Percentiles rank a stretch among this genome's conserved stretches.
Evolutionary conservation across 1,284 basidiomycete genomes (phyloP).

Genomic region (Fomitopsis betulina): DNA sequence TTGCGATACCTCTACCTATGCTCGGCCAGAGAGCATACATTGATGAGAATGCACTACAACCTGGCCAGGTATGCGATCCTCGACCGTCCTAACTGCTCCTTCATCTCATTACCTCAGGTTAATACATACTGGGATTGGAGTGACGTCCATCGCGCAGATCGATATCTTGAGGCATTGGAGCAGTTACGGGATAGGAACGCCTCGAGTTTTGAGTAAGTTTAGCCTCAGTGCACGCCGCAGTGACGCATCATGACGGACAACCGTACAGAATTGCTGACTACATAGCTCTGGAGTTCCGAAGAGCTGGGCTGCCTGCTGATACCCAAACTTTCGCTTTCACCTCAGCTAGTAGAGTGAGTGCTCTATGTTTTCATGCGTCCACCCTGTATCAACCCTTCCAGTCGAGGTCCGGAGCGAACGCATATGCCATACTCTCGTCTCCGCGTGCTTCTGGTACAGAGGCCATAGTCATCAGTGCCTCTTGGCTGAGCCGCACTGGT

Average conservation of each 20-base stretch:
- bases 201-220: slow-evolving; percentile 64
- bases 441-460: slow-evolving; percentile 89
- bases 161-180: slow-evolving; percentile 69
- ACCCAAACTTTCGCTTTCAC: slow-evolving; percentile 65
- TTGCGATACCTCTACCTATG: slow-evolving; percentile 58
- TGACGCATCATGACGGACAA: neutral
- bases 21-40: slow-evolving; percentile 75
- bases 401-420: slow-evolving; percentile 59
- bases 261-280: slow-evolving; percentile 62
- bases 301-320: slow-evolving; percentile 65
- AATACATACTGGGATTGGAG: slow-evolving; percentile 86
- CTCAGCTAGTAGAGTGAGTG: slow-evolving; percentile 41
- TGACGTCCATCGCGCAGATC: slow-evolving; percentile 82
- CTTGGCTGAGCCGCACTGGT: slow-evolving; percentile 72
- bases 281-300: slow-evolving; percentile 48
- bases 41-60: slow-evolving; percentile 92
- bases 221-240: neutral
- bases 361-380: neutral
- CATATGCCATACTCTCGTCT: slow-evolving; percentile 78
- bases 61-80: slow-evolving; percentile 62
- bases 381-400: neutral
- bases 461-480: slow-evolving; percentile 86
- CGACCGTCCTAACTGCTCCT: neutral
- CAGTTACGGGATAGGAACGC: slow-evolving; percentile 57
- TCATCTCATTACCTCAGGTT: slow-evolving; percentile 39